A percentile compares a stretch with the other conserved stretches of the same genome.
These are phyloP conservation scores for Catunica adiposa DNA, from an alignment of 2,329 filamentous ascomycete genomes.

Conservation along the genomic window DNA sequence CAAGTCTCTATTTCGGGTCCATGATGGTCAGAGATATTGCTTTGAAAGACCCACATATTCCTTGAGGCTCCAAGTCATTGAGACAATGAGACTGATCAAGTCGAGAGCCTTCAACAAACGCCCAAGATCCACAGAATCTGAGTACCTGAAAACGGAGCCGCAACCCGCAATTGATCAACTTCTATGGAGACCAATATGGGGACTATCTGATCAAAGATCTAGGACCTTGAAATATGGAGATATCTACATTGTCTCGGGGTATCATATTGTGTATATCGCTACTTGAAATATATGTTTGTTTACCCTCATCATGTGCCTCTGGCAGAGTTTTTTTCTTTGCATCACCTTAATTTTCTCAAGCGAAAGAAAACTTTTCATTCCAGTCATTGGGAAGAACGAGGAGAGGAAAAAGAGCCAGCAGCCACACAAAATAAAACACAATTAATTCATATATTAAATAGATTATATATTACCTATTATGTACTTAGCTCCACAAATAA, in stretches of 20 bases:
- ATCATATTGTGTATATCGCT: too few relatives aligned
- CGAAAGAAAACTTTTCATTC: background rate
- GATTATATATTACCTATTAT: background rate
- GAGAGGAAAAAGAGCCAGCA: background rate
- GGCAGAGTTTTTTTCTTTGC: background rate
- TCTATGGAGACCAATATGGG: background rate
- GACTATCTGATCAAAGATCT: background rate
- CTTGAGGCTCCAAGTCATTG: too few relatives aligned
- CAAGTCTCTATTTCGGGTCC: too few relatives aligned
- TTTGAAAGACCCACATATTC: too few relatives aligned
- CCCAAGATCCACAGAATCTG: background rate
- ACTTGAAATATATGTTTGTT: too few relatives aligned
- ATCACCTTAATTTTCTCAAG: background rate
- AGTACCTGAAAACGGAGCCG: background rate
- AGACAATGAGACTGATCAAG: too few relatives aligned
- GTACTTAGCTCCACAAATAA: too few relatives aligned
- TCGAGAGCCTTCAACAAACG: too few relatives aligned
- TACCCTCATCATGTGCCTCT: too few relatives aligned
- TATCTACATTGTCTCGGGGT: too few relatives aligned
- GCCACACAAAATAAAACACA: background rate
- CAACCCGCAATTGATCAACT: background rate
- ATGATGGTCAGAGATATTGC: too few relatives aligned
- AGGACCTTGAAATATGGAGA: too few relatives aligned
- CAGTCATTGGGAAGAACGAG: background rate
- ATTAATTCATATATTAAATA: background rate